Conservation (phyloP, 352 stramenopile genomes). For the Globisporangium splendens region DNA sequence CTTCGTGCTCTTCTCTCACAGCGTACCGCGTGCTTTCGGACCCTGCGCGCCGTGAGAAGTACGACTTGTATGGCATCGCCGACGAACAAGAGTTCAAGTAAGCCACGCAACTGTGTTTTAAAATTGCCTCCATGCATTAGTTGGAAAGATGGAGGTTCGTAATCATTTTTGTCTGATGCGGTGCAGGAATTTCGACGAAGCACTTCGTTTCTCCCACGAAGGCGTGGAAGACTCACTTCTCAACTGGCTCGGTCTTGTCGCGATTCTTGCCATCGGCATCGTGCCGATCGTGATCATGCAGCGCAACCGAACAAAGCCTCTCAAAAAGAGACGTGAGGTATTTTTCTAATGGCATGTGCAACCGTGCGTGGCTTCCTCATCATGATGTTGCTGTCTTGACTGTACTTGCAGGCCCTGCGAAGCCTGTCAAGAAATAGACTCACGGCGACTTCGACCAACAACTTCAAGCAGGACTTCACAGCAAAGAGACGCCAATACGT, state of each 20-base stretch:
- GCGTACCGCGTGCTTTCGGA: constrained; percentile 77
- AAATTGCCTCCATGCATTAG: no score
- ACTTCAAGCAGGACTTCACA: constrained; percentile 40
- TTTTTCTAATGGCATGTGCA: constrained; percentile 2
- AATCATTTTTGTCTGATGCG: neutral
- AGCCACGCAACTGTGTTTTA: constrained; percentile 14
- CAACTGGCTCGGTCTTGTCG: constrained; percentile 67
- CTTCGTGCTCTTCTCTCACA: constrained; percentile 9
- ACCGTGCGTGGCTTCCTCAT: constrained; percentile 10
- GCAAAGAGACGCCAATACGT: constrained; percentile 52
- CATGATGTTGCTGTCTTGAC: neutral
- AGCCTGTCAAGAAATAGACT: constrained; percentile 76
- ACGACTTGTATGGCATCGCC: constrained; percentile 75
- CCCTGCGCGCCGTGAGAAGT: constrained; percentile 69
- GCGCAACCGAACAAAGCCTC: constrained; percentile 61
- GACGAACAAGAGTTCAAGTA: constrained; percentile 77
- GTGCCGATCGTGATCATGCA: constrained; percentile 70
- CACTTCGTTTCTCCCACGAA: constrained; percentile 56
- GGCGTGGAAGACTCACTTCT: constrained; percentile 67
- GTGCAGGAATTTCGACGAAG: constrained; percentile 74
- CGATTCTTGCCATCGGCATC: constrained; percentile 47
- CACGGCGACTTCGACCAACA: constrained; percentile 41
- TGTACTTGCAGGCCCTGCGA: constrained; percentile 41
- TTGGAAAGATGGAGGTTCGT: neutral
- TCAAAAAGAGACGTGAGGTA: constrained; percentile 78